Conservation (phyloP, 2,329 filamentous ascomycete species). For the Pestalotiopsis fici region DNA sequence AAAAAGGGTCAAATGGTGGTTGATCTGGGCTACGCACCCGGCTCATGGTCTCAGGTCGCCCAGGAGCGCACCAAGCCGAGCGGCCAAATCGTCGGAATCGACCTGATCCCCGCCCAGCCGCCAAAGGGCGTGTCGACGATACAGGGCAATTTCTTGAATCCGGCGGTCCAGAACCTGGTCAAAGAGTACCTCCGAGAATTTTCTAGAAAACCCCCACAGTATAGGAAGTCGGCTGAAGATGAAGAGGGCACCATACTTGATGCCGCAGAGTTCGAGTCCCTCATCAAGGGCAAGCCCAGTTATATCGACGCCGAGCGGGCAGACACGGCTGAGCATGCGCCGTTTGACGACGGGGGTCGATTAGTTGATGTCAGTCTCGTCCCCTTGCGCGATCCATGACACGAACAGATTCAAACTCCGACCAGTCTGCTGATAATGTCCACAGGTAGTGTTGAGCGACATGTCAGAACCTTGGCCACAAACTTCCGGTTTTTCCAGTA, state of each 20-base stretch:
- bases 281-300: slow-evolving; percentile 48
- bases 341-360: slow-evolving; percentile 40
- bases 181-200: slow-evolving; percentile 70
- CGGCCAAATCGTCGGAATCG: slow-evolving; percentile 85
- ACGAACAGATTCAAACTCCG: no score
- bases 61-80: slow-evolving; percentile 73
- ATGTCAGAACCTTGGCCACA: slow-evolving; percentile 98
- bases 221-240: slow-evolving; percentile 9
- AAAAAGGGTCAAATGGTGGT: slow-evolving; percentile 80
- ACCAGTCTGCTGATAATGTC: background rate
- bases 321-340: slow-evolving; percentile 30
- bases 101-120: slow-evolving; percentile 89
- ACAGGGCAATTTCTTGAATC: slow-evolving; percentile 88
- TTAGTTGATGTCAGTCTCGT: slow-evolving; percentile 68
- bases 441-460: slow-evolving; percentile 86
- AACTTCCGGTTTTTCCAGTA: slow-evolving; percentile 76
- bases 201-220: slow-evolving; percentile 17
- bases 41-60: slow-evolving; percentile 79
- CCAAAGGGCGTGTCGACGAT: slow-evolving; percentile 91
- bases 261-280: slow-evolving; percentile 17
- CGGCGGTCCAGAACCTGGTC: slow-evolving; percentile 73
- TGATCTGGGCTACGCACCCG: slow-evolving; percentile 84
- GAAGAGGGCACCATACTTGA: background rate
- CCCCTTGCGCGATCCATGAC: no score
- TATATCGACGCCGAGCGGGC: slow-evolving; percentile 68